Conservation (phyloP, 176 grass and related monocot species). For the Oryza punctata region DNA sequence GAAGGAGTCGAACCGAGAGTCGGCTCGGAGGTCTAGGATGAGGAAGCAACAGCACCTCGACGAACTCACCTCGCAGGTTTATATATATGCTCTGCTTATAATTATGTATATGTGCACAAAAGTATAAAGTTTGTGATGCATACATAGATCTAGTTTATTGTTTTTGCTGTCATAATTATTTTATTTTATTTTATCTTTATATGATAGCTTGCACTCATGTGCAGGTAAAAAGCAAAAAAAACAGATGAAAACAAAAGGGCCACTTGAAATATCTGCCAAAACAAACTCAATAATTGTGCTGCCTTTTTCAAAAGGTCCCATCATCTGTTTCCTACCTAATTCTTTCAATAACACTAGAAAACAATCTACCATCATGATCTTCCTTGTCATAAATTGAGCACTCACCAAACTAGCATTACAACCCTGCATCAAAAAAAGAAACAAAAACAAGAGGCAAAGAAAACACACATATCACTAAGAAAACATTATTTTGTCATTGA, state of each 20-base stretch:
- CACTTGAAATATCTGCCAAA: constrained; percentile 29
- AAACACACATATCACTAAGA: not conserved
- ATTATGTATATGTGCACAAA: not conserved
- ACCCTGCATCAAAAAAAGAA: not conserved
- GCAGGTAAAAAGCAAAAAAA: constrained; percentile 36
- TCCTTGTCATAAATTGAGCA: too few species aligned
- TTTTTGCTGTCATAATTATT: not conserved
- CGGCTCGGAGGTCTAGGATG: constrained; percentile 66
- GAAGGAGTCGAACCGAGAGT: constrained; percentile 93
- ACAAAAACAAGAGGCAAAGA: not conserved
- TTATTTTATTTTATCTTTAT: not conserved
- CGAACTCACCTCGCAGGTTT: constrained; percentile 57
- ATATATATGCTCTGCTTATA: not conserved
- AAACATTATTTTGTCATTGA: not conserved
- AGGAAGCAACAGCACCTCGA: constrained; percentile 77
- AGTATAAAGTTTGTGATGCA: not conserved
- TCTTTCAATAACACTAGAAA: not conserved
- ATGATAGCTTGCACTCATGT: constrained; percentile 23
- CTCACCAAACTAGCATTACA: not conserved
- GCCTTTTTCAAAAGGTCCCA: not conserved
- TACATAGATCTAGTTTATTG: not conserved
- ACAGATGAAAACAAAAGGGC: not conserved
- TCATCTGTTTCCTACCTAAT: constrained; percentile 27
- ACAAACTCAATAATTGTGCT: constrained; percentile 37
- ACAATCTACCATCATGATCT: not conserved